Conservation (phyloP, 2,329 filamentous ascomycete species). For the Saccharata proteae region DNA sequence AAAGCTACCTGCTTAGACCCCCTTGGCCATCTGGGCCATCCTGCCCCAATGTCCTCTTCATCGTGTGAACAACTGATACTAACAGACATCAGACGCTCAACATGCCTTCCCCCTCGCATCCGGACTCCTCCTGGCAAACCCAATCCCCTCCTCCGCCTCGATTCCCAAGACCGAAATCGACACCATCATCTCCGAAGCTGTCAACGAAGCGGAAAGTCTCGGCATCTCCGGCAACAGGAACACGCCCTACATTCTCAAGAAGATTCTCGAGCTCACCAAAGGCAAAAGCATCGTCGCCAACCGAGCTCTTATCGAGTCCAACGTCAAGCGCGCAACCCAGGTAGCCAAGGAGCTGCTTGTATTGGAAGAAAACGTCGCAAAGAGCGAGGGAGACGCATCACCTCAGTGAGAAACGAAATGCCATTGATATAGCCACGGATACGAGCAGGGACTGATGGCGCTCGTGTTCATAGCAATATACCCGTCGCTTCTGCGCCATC, state of each 20-base stretch:
- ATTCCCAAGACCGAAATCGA: conserved; percentile 48
- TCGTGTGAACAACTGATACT: neutral
- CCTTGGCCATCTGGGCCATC: no score
- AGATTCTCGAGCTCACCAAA: conserved; percentile 67
- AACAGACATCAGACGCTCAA: conserved; percentile 49
- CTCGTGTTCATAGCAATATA: conserved; percentile 7
- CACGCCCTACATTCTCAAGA: conserved; percentile 69
- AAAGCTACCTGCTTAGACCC: no score
- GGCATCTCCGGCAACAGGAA: conserved; percentile 59
- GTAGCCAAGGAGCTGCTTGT: conserved; percentile 51
- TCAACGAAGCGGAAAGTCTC: conserved; percentile 23
- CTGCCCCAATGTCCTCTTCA: neutral
- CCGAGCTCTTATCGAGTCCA: conserved; percentile 53
- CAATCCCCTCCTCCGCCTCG: conserved; percentile 58
- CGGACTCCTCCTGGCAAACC: conserved; percentile 81
- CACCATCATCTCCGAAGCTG: conserved; percentile 27
- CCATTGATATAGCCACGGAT: no score
- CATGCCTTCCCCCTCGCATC: conserved; percentile 59
- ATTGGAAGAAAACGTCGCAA: conserved; percentile 37
- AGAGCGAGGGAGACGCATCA: neutral
- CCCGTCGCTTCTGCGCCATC: conserved; percentile 1
- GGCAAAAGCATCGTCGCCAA: conserved; percentile 65
- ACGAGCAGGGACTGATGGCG: conserved; percentile 7
- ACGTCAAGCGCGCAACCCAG: conserved; percentile 52
- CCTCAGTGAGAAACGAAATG: no score